A percentile compares a stretch with the other conserved stretches of the same genome.
These are phyloP conservation scores for Fusarium veterinarium DNA, from an alignment of 2,329 filamentous ascomycete species.

Conservation along the genomic window DNA sequence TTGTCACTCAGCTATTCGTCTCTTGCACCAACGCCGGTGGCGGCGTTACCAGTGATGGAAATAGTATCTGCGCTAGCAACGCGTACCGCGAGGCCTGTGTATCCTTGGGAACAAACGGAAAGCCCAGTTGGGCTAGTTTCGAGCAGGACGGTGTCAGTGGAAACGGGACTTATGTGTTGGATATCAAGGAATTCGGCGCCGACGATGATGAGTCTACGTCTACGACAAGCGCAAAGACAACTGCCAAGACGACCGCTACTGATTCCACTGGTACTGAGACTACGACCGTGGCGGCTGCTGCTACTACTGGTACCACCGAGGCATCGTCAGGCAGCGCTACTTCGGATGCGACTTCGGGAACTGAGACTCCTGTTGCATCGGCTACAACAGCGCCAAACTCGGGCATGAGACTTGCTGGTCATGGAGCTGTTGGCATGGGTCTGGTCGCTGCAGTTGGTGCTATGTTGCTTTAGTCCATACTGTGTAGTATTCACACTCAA, in stretches of 20 bases:
- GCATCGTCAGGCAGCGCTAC: not conserved
- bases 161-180: slow-evolving; percentile 22
- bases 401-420: not conserved
- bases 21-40: slow-evolving; percentile 35
- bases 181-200: slow-evolving; percentile 19
- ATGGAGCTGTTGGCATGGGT: not conserved
- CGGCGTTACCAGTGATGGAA: slow-evolving; percentile 30
- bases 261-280: not conserved
- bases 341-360: not conserved
- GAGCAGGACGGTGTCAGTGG: slow-evolving; percentile 5
- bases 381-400: not conserved
- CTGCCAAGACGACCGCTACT: slow-evolving; percentile 5
- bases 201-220: slow-evolving; percentile 16
- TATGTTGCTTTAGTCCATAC: not conserved
- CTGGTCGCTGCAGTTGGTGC: not conserved
- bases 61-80: slow-evolving; percentile 32
- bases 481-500: not conserved
- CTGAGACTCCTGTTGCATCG: not conserved
- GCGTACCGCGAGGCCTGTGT: slow-evolving; percentile 28
- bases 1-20: slow-evolving; percentile 38
- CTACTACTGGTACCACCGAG: not conserved
- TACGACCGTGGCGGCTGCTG: not conserved
- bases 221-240: not conserved
- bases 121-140: slow-evolving; percentile 28
- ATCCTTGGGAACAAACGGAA: slow-evolving; percentile 17